Base-by-base conservation (phyloP, 1,139 yeast species). In the Zygosaccharomyces sapae region DNA sequence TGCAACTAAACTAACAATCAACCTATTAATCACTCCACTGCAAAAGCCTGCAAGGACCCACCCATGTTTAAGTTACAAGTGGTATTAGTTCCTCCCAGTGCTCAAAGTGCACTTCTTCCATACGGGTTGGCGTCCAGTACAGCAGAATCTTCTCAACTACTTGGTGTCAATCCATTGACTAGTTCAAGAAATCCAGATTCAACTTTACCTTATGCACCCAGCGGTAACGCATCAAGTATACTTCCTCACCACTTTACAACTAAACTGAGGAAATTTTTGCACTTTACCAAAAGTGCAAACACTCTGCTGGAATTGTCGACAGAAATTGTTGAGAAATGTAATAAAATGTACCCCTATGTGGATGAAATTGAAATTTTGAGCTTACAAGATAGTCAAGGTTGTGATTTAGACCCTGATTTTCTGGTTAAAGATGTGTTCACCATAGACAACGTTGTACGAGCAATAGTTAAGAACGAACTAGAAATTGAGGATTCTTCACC, bases 351-450 rank as follows among this genome's bases (percentile, higher is more conserved):
- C 55, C 89, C 90, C 0, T 70, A 73, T 25, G 43, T 56, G 38
- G 75, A 70, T 1, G 71, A 74, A 0, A 61, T 83, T 12, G 69
- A 69, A 5, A 76, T 85, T 38, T 69, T 73, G 18, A 75, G 77
- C 42, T 67, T 84, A 4, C 92, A 84, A 59, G 89, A 85, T 62
- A 65, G 67, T 22, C 75, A 79, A 50, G 74, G 74, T 51, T 83
- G 88, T 57, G 94, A 86, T 60, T 68, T 86, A 54, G 94, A 85
- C 61, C 86, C 88, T 0, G 92, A 84, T 48, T 85, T 80, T 54
- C 53, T 64, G 5, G 82, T 80, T 0, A 73, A 74, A 5, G 86
- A 83, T 54, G 81, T 83, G 7, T 82, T 85, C 57, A 69, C 73
- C 24, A 53, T 50, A 7, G 79, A 77, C 35, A 81, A 77, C 50